A percentile compares a stretch with the other conserved stretches of the same genome.
Conservation (phyloP, 805 yeast species). For the Candida multigemmis region DNA sequence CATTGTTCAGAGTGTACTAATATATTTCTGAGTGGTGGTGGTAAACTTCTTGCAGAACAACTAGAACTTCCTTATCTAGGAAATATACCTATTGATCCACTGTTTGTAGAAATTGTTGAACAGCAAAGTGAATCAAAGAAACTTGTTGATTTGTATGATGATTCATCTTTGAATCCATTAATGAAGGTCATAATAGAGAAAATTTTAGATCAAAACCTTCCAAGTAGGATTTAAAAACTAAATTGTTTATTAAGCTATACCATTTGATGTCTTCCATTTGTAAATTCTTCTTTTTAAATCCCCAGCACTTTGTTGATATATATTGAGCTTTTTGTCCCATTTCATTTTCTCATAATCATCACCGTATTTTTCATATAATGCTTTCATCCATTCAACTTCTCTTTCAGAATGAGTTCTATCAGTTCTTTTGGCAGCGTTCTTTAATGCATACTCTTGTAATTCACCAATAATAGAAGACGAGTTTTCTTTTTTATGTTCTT, state of each 20-base stretch:
- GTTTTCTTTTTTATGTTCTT: constrained; percentile 17
- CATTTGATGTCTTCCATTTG: constrained; percentile 55
- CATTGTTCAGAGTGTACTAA: constrained; percentile 87
- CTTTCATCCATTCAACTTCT: constrained; percentile 65
- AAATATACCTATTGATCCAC: constrained; percentile 87
- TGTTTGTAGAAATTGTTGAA: constrained; percentile 84
- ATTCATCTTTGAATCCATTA: constrained; percentile 26
- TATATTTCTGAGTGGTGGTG: constrained; percentile 92
- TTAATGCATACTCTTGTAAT: constrained; percentile 44
- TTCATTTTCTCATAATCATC: constrained; percentile 85
- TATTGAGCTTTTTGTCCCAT: constrained; percentile 82
- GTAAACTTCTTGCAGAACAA: constrained; percentile 56
- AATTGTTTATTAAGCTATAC: constrained; percentile 6
- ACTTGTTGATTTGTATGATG: constrained; percentile 25
- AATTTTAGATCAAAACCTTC: constrained; percentile 19
- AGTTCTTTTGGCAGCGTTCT: constrained; percentile 38
- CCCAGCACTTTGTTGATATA: constrained; percentile 77
- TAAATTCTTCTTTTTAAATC: constrained; percentile 64
- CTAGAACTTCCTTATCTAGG: constrained; percentile 68
- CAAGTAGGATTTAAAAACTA: constrained; percentile 10
- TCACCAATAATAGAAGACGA: constrained; percentile 55
- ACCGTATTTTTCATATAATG: constrained; percentile 68
- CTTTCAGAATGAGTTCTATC: constrained; percentile 58
- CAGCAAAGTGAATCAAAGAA: constrained; percentile 28
- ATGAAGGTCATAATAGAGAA: constrained; percentile 26